Base-by-base conservation (phyloP, 768 basidiomycete genomes). In the Boletus insuetus region DNA sequence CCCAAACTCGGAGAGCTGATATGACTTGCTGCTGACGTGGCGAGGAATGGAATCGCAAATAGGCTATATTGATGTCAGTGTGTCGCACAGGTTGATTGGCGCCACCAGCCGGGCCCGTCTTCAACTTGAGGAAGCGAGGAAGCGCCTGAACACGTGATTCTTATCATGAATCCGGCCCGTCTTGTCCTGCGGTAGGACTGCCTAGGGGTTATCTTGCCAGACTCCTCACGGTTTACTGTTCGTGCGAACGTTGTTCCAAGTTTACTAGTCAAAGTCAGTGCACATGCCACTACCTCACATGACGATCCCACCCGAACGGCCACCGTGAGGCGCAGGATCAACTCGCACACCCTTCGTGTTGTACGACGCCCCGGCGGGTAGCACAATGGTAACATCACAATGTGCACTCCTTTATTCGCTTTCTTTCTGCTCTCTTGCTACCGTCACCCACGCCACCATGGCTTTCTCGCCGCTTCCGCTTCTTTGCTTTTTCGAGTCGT, bases 401-500 rank as follows among this genome's bases (percentile, higher is more conserved):
- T 31, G 40, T 24, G 14, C 13, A 20, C 45, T 44, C 52, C 24
- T 62, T 65, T 49, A 31, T 51, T 38, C 56, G 54, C 43, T 66
- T 66, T 51, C 40, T 55, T 19, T 32, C 41, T 38, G 49, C 29
- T 48, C 22, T 44, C 50, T 62, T 68, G 31, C 45, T 13, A 37
- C 38, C 55, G 12, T 56, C 63, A 8, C 37, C 57, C 40, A 6
- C 40, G 34, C 54, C 54, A 34, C 26, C 59, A 43, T 29, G 41
- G 22, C 52, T 50, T 29, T 66, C 69, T 58, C 66, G 65, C 31
- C 63, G 66, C 54, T 68, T 70, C 49, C 64, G 63, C 49, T 69
- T 66, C 50, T 69, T 71, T 58, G 67, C 62, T 51, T 69, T 69
- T 57, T 65, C 57, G 50, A 64, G 52, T 60, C 58, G 62, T 51